Conservation (phyloP, 768 basidiomycete species). For the Fomitopsis pulvina region DNA sequence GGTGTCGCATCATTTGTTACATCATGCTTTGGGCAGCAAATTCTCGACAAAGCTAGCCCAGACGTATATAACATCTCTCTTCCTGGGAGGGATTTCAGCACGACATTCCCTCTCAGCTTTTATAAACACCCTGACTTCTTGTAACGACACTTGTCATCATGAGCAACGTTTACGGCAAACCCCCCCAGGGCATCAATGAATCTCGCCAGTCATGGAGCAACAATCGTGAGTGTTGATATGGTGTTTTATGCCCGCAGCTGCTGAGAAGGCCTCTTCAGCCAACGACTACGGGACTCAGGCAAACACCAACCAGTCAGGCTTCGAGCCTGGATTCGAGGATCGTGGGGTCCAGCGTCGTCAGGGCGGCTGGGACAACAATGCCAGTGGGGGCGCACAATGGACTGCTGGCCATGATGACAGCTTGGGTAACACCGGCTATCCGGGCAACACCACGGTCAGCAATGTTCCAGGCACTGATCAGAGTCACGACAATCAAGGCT, state of each 20-base stretch:
- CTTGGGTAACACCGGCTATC: conserved; percentile 8
- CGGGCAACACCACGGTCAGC: conserved; percentile 11
- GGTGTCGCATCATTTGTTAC: too few species aligned
- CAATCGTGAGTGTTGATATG: background rate
- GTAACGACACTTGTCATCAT: too few species aligned
- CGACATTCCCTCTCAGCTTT: too few species aligned
- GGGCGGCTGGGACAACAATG: background rate
- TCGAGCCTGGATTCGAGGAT: background rate
- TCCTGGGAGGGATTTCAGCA: too few species aligned
- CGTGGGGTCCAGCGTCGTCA: background rate
- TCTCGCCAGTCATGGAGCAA: background rate
- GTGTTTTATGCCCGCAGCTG: background rate
- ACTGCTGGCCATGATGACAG: conserved; percentile 8
- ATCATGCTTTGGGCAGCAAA: too few species aligned
- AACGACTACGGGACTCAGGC: conserved; percentile 6
- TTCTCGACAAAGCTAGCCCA: too few species aligned
- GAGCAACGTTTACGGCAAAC: background rate
- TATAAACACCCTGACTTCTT: too few species aligned
- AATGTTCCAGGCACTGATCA: conserved; percentile 10
- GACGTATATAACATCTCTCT: too few species aligned
- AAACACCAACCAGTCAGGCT: background rate
- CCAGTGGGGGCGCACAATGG: conserved; percentile 2
- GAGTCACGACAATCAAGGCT: conserved; percentile 2
- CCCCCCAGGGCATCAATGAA: background rate
- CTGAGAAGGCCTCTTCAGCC: background rate